Base-by-base conservation (phyloP, 2,329 filamentous ascomycete genomes). In the Alternaria incomplexa region DNA sequence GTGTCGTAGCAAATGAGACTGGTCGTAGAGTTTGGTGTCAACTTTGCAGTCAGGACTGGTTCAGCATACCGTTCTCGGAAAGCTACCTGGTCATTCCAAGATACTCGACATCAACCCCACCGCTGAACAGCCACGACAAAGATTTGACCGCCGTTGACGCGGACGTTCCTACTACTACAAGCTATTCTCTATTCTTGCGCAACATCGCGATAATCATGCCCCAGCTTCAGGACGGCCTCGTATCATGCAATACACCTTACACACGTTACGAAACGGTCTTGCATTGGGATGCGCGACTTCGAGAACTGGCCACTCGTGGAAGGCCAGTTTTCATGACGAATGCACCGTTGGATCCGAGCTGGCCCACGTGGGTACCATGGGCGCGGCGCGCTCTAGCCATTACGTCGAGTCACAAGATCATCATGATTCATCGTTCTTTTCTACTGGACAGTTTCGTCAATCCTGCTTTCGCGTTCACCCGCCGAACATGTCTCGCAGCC, bases 11-110 rank as follows among this genome's bases (percentile, higher is more conserved):
- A 11, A 65, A 70, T 5, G 79, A 81, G 52, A 74, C 69, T 12
- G 77, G 77, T 8, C 74, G 77, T 13, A 71, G 78, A 6, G 67
- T 77, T 2, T 81, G 79, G 79, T 68, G 67, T 28, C 72, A 81
- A 55, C 74, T 81, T 2, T 80, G 78, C 61, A 77, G 73, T 2
- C 79, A 81, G 62, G 79, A 81, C 63, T 81, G 79, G 79, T 81
- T 81, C 61, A 73, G 71, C 2, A 81, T 77, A n/a, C 73, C 79
- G 1, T 81, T 81, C 30, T 79, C 74, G 2, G 79, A 81, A 53
- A 77, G 71, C 48, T 81, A 80, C 58, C 66, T 75, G 5, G 76
- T 81, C 47, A 71, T 77, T 36, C 74, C 67, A 11, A 54, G 69
- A 6, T 73, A 77, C 36, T 74, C 72, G 15, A 73, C 63, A 7